phyloP scores from a whole-genome alignment of 2,329 filamentous ascomycete species.

The Aspergillus tanneri region DNA sequence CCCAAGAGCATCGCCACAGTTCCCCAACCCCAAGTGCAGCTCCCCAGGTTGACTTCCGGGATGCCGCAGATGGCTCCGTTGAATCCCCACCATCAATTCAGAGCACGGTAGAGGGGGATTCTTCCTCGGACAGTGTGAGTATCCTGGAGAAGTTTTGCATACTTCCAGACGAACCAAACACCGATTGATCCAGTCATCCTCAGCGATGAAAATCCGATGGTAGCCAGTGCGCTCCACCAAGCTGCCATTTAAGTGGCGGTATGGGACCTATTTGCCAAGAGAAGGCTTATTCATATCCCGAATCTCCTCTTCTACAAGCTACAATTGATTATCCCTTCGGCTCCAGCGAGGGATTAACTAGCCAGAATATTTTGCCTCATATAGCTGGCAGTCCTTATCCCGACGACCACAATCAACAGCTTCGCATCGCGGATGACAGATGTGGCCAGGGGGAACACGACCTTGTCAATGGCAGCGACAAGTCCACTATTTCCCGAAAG shows the following conservation, averaged over 20 bases:
- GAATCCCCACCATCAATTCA: neutral
- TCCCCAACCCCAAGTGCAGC: too few relatives aligned
- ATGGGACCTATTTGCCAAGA: neutral
- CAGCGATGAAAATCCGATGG: neutral
- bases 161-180: neutral
- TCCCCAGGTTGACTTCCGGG: neutral
- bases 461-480: too few relatives aligned
- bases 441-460: too few relatives aligned
- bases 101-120: neutral
- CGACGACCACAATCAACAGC: too few relatives aligned
- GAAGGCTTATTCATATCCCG: neutral
- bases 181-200: conserved; percentile 1
- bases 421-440: too few relatives aligned
- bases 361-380: too few relatives aligned
- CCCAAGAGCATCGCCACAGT: too few relatives aligned
- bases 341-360: too few relatives aligned
- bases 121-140: neutral
- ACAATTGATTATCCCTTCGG: too few relatives aligned
- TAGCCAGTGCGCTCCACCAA: neutral
- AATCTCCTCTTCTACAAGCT: too few relatives aligned
- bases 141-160: neutral
- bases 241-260: neutral
- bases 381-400: too few relatives aligned
- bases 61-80: neutral
- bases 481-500: too few relatives aligned